Percentiles rank a stretch among this genome's conserved stretches.
Conservation (phyloP, 768 basidiomycete species). For the Tulasnella sp. region DNA sequence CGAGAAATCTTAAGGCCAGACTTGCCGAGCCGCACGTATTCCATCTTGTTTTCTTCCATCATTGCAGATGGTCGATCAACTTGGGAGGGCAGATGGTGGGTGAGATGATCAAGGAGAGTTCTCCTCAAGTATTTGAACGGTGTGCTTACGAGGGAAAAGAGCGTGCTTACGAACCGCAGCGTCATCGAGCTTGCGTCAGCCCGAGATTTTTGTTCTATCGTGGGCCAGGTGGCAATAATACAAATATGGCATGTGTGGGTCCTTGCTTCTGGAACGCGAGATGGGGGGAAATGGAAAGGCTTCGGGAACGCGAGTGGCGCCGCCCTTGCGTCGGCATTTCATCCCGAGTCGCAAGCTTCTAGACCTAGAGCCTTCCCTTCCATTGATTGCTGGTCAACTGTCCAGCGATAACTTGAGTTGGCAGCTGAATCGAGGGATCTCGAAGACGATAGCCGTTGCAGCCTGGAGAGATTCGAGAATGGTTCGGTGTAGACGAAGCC, state of each 20-base stretch:
- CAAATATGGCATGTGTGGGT: not conserved
- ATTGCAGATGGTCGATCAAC: not conserved
- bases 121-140: not conserved
- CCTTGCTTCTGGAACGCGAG: not conserved
- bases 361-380: too few relatives aligned
- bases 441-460: not conserved
- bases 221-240: not conserved
- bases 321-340: not conserved
- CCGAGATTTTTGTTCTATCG: not conserved
- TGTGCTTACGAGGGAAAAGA: not conserved
- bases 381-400: not conserved
- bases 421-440: not conserved
- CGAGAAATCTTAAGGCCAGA: slow-evolving; percentile 26
- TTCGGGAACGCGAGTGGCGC: not conserved
- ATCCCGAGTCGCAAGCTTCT: too few relatives aligned
- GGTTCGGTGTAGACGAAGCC: not conserved
- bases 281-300: not conserved
- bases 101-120: not conserved
- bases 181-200: not conserved
- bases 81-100: not conserved
- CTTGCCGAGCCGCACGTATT: slow-evolving; percentile 26
- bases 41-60: slow-evolving; percentile 10
- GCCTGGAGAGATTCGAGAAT: not conserved
- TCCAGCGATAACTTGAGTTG: too few relatives aligned
- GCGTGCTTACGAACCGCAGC: not conserved